Evolutionary conservation across 2,329 filamentous ascomycete genomes (phyloP).

Genomic region (Daldinia sp.): DNA sequence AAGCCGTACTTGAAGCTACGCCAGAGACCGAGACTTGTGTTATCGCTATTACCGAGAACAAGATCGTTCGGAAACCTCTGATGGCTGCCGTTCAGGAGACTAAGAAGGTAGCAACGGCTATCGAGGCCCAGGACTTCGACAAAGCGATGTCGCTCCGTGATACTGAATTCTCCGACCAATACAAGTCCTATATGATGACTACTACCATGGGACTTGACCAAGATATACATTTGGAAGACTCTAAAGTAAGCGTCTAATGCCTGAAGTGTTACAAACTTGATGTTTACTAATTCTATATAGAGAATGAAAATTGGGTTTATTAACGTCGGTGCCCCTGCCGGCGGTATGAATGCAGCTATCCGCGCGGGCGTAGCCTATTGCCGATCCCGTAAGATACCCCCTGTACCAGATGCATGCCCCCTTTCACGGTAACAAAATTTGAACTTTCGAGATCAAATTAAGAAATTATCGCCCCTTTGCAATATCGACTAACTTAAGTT

Average conservation of each 20-base stretch:
- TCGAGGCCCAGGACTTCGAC: slow-evolving; percentile 85
- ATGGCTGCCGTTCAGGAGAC: slow-evolving; percentile 90
- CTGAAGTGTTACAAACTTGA: not conserved
- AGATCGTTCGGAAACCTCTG: slow-evolving; percentile 89
- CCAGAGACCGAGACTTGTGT: slow-evolving; percentile 92
- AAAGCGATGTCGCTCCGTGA: slow-evolving; percentile 88
- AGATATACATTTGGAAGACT: slow-evolving; percentile 70
- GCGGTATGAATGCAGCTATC: slow-evolving; percentile 97
- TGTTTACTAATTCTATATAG: slow-evolving; percentile 55
- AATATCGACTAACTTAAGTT: slow-evolving; percentile 7
- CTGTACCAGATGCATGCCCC: not conserved
- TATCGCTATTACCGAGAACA: slow-evolving; percentile 97
- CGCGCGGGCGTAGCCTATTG: slow-evolving; percentile 94
- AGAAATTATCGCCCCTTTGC: not conserved
- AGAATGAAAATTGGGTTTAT: slow-evolving; percentile 94
- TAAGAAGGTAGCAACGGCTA: slow-evolving; percentile 82
- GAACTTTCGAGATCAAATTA: not conserved
- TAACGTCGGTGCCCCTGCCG: slow-evolving; percentile 94
- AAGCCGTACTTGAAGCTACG: slow-evolving; percentile 86
- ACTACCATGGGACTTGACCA: slow-evolving; percentile 79
- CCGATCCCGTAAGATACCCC: slow-evolving; percentile 64
- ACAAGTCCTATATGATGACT: slow-evolving; percentile 88
- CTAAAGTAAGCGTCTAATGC: slow-evolving; percentile 65
- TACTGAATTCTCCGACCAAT: slow-evolving; percentile 92
- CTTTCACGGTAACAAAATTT: not conserved